These are phyloP conservation scores for Exophiala phaeomuriformis DNA, from an alignment of 2,329 filamentous ascomycete species.

Conservation along the genomic window DNA sequence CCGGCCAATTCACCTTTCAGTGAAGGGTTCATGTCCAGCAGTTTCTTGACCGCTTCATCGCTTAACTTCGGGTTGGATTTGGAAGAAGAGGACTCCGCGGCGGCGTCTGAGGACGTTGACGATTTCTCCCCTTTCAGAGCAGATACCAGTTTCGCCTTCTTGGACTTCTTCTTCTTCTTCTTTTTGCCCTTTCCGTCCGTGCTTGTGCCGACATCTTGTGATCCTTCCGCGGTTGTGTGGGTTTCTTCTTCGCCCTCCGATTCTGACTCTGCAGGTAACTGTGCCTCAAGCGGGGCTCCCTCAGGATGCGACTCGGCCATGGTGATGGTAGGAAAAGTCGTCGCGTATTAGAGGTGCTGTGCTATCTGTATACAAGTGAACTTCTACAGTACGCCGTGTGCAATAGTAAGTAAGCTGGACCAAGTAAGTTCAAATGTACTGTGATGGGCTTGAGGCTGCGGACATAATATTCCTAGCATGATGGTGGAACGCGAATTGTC, in stretches of 20 bases:
- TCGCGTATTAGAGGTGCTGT: too few species aligned
- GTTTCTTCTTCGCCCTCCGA: constrained; percentile 15
- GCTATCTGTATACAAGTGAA: too few species aligned
- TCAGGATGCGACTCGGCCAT: constrained; percentile 11
- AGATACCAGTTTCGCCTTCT: constrained; percentile 24
- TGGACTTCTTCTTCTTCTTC: constrained; percentile 28
- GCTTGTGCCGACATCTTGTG: constrained; percentile 4
- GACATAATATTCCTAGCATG: too few species aligned
- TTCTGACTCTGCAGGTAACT: constrained; percentile 24
- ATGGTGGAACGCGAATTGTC: neutral
- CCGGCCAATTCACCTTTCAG: constrained; percentile 67
- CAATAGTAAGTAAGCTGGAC: too few species aligned
- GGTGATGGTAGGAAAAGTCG: neutral
- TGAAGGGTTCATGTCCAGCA: constrained; percentile 50
- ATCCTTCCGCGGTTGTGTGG: constrained; percentile 4
- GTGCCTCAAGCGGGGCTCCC: constrained; percentile 9
- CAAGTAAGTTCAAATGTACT: too few species aligned
- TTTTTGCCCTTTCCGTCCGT: constrained; percentile 16
- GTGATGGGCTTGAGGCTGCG: too few species aligned
- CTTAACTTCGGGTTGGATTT: constrained; percentile 18
- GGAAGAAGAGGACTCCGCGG: constrained; percentile 10
- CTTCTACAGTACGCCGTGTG: too few species aligned
- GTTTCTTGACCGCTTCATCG: constrained; percentile 22
- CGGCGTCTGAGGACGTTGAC: constrained; percentile 13
- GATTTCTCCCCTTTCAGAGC: constrained; percentile 19